Base-by-base conservation (phyloP, 2,329 filamentous ascomycete species). In the Cadophora sp. region DNA sequence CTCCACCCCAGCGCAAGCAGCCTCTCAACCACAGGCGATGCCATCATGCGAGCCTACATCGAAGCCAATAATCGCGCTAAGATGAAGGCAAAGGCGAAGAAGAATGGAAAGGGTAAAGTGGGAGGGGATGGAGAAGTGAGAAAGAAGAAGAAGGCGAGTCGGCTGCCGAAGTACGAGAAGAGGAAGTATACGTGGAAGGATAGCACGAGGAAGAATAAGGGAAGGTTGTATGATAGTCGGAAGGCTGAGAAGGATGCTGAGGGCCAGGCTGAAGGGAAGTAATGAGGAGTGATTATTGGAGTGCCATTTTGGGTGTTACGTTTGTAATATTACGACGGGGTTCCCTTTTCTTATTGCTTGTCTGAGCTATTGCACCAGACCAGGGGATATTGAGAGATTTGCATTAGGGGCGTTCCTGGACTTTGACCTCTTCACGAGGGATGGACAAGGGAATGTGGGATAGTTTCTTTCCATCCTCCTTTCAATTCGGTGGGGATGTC, bases 91-190 rank as follows among this genome's bases (percentile, higher is more conserved):
- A 53, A 53, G 26, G 50, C 29, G 12, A 29, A 29, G 8, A 26
- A 14, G 26, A 53, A 53, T 12, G 26, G 8, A 6, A 27, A 53
- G 50, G 50, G 24, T 1, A 51, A 51, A 24, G 14, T n/a, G n/a
- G 53, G 14, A 16, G 7, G 19, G 50, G 50, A 11, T 34, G 29
- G 12, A 4, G 31, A 16, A 12, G 14, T 6, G 14, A 40, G 8
- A 19, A 56, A 59, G 31, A 59, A 40, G 55, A 59, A 59, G 31
- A 40, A 26, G 22, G 55, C 55, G 19, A 26, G 4, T 4, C 1
- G 55, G 31, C 55, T 24, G 19, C 55, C 55, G 9, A 59, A 59
- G 31, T 59, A 59, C 43, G 31, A 59, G 31, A 59, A 59, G 55
- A 40, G 55, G 34, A 24, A 34, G 31, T 59, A 59, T 40, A 40